Percentiles rank a stretch among this genome's conserved stretches.
phyloP scores from a whole-genome alignment of 2,329 filamentous ascomycete species.

The Xylariaceae sp. region DNA sequence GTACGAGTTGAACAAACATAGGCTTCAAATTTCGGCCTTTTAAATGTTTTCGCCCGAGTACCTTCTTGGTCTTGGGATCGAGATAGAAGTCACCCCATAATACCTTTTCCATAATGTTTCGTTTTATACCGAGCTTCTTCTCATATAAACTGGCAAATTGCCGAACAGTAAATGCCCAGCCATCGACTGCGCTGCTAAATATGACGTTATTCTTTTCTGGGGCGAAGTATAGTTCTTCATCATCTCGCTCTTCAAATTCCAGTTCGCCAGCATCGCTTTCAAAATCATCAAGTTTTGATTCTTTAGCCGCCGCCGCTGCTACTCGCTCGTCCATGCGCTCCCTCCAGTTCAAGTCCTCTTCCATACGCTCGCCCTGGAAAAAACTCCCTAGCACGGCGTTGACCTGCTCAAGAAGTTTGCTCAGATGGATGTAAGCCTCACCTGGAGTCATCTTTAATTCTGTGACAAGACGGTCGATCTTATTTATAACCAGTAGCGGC shows the following conservation, averaged over 20 bases:
- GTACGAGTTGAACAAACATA: conserved; percentile 94
- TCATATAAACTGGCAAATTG: conserved; percentile 95
- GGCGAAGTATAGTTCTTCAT: conserved; percentile 97
- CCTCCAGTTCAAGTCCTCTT: conserved; percentile 95
- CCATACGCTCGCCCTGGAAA: conserved; percentile 97
- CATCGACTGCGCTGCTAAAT: conserved; percentile 95
- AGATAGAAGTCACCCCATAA: conserved; percentile 97
- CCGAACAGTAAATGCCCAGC: conserved; percentile 97
- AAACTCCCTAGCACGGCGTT: conserved; percentile 98
- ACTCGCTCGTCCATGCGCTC: conserved; percentile 89
- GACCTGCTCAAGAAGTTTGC: conserved; percentile 89
- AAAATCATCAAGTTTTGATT: conserved; percentile 54
- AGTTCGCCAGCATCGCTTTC: conserved; percentile 62
- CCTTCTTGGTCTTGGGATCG: conserved; percentile 95
- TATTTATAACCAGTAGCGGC: conserved; percentile 94
- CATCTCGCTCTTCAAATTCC: conserved; percentile 87
- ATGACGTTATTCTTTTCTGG: conserved; percentile 99
- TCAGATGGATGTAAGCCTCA: conserved; percentile 89
- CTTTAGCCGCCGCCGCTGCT: conserved; percentile 71
- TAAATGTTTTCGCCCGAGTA: conserved; percentile 87
- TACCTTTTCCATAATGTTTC: conserved; percentile 85
- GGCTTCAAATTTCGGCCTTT: conserved; percentile 92
- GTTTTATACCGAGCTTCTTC: conserved; percentile 95
- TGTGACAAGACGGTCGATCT: conserved; percentile 93
- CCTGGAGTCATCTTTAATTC: conserved; percentile 91